Evolutionary conservation across 176 grass and related monocot species (phyloP), one percentile per base, ranked within the genome.

Genomic region (Triticum timopheevii): DNA sequence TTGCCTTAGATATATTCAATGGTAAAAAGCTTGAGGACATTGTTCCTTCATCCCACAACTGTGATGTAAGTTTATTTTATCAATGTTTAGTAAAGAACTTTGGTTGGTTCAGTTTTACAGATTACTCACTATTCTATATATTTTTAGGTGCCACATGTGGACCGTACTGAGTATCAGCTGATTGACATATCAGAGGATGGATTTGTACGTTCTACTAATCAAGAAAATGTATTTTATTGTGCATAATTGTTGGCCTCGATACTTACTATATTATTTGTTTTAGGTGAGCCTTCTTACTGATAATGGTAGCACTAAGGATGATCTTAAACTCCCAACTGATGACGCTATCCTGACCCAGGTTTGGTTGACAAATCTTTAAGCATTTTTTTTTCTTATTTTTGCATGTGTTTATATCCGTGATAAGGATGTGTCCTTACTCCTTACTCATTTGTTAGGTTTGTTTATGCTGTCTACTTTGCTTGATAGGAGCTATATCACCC

Each of bases 131-230:
- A 12, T 86, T 82, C 39, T 6, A 28, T 22, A 74, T 47, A 11
- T 73, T 66, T 77, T 76, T 28, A 98, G 95, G 91, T 95, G 77
- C 95, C 93, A 35, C 95, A 98, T 87, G 95, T 98, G 39, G 93
- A 82, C 77, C 95, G 95, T 84, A 98, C 93, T 75, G 95, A 98
- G 45, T 98, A 87, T 66, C 95, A 98, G 87, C 87, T 98, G 69
- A 98, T 98, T 87, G 95, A 98, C 79, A 98, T 98, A 44, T 93
- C 95, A n/a, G 95, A 98, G 89, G 95, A 98, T 92, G 95, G 91
- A 93, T 98, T 98, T 87, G 95, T 98, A 91, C 64, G 93, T 80
- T 88, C 13, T 50, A 72, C 11, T 24, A 22, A 77, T 71, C 27
- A 54, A 3, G 40, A 1, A 76, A 40, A 19, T 77, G 28, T 23